Evolutionary conservation across 1,284 basidiomycete genomes (phyloP), one percentile per base, ranked within the genome.

Genomic region (Anthracocystis setariae): DNA sequence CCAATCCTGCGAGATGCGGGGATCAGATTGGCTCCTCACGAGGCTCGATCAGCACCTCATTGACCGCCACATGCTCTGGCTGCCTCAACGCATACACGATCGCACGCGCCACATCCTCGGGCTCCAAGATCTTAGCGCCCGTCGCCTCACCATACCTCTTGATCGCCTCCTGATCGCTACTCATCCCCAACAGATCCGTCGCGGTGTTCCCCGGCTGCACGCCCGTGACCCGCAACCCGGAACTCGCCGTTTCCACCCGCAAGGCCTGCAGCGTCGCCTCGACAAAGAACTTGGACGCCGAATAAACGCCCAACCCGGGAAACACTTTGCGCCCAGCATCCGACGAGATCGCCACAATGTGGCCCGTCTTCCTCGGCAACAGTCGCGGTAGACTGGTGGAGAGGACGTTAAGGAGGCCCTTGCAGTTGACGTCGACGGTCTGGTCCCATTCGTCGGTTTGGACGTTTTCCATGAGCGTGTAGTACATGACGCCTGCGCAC

Each of bases 361-460:
- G 80, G 25, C 80, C 78, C 20, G 63, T 47, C 23, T 64, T 70
- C 3, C 77, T 53, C 8, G 62, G 46, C 24, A 81, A 48, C 55
- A 82, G 53, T 9, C 39, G 56, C 8, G 80, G 80, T n/a, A 82
- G 48, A 27, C 58, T 70, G 21, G 65, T 68, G 9, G 75, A 76
- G 0, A 82, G 61, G 17, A 73, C 73, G 54, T 82, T 67, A 37
- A 82, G 64, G 9, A 82, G 40, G 3, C 80, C 80, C 44, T 82
- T 82, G 71, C 80, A 82, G 60, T 82, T 82, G 66, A 81, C 80
- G 45, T 81, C 80, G 32, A 82, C 80, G 15, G 80, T 82, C 49
- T 75, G 76, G 5, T 82, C 78, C 80, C 80, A 82, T 42, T 80
- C 71, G 18, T 78, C 71, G 2, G 54, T 53, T 40, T 80, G 50